Evolutionary conservation across 306 rosid species (phyloP).

Genomic region (Prunus mongolica): DNA sequence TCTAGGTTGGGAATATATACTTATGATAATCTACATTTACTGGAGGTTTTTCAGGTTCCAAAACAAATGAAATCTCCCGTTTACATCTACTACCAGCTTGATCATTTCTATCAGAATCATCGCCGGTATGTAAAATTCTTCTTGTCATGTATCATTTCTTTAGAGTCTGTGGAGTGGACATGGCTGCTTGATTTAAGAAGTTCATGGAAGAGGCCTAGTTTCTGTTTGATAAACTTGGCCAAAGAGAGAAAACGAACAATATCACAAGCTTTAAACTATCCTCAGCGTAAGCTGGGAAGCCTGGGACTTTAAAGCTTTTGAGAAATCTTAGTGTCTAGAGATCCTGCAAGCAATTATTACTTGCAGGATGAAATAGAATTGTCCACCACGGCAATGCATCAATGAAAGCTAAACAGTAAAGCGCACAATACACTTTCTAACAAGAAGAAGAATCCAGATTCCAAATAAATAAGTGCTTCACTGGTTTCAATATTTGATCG

Average conservation of each 20-base stretch:
- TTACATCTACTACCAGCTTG: constrained; percentile 78
- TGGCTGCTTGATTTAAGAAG: background rate
- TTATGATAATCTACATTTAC: constrained; percentile 7
- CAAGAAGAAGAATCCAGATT: background rate
- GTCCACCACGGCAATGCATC: background rate
- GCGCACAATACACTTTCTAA: background rate
- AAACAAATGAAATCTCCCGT: constrained; percentile 68
- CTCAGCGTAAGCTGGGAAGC: background rate
- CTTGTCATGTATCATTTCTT: background rate
- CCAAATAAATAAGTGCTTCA: background rate
- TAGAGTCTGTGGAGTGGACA: background rate
- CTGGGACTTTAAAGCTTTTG: background rate
- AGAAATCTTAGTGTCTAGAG: background rate
- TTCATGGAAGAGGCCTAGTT: background rate
- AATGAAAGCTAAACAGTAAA: background rate
- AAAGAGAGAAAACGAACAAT: too few species aligned
- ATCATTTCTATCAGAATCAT: constrained; percentile 80
- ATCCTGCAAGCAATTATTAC: background rate
- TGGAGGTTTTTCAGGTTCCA: constrained; percentile 57
- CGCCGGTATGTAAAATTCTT: constrained; percentile 49
- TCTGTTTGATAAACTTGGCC: background rate
- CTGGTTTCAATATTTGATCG: background rate
- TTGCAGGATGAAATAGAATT: too few species aligned
- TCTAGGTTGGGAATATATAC: background rate
- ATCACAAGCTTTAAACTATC: background rate